A percentile compares a stretch with the other conserved stretches of the same genome.
Conservation (phyloP, 345 rosid species). For the Populus alba region DNA sequence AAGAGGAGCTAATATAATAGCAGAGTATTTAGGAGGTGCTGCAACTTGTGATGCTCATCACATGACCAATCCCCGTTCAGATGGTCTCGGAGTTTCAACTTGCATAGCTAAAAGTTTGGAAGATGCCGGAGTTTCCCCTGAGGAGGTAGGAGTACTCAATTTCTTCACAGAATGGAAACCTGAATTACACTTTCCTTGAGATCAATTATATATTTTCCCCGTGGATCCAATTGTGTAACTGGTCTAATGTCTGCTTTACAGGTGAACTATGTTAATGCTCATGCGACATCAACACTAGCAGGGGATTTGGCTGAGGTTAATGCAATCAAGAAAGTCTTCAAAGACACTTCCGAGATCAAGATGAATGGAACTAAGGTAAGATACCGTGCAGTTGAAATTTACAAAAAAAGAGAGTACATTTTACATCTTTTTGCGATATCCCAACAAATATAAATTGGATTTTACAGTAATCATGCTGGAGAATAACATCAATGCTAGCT, state of each 20-base stretch:
- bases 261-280: slow-evolving; percentile 70
- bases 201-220: not conserved
- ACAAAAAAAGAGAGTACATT: too few species aligned
- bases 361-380: slow-evolving; percentile 70
- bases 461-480: not conserved
- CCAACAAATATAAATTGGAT: not conserved
- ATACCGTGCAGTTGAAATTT: not conserved
- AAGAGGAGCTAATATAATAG: slow-evolving; percentile 65
- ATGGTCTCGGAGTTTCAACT: slow-evolving; percentile 61
- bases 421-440: not conserved
- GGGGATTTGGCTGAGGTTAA: slow-evolving; percentile 76
- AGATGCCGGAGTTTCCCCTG: slow-evolving; percentile 69
- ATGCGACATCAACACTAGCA: slow-evolving; percentile 66
- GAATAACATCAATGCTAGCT: not conserved
- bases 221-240: not conserved
- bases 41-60: slow-evolving; percentile 70
- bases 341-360: slow-evolving; percentile 63
- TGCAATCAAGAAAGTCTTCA: slow-evolving; percentile 57
- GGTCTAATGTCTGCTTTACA: slow-evolving; percentile 12
- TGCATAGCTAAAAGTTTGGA: slow-evolving; percentile 59
- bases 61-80: slow-evolving; percentile 60
- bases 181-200: not conserved
- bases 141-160: slow-evolving; percentile 43
- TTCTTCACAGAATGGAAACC: not conserved
- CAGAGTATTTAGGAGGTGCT: slow-evolving; percentile 66